Conservation (phyloP, 805 yeast species). For the Ogataea paradorogensis region DNA sequence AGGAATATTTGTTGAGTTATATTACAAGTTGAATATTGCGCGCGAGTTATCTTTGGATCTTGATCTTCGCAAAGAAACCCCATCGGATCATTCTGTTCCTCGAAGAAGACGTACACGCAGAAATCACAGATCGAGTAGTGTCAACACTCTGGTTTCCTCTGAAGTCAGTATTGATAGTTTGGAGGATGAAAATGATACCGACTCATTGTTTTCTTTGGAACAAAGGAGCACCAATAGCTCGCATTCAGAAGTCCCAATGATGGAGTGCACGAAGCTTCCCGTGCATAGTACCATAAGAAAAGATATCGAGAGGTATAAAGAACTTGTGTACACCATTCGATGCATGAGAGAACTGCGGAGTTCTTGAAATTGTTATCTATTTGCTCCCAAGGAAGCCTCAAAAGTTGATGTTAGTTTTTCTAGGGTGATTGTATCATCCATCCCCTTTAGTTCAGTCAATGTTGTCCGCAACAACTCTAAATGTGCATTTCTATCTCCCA, state of each 20-base stretch:
- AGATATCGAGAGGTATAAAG: slow-evolving; percentile 21
- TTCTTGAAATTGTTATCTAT: background rate
- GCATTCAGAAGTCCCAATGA: no score
- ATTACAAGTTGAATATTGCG: slow-evolving; percentile 32
- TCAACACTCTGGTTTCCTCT: slow-evolving; percentile 4
- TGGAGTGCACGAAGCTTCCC: background rate
- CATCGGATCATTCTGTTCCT: slow-evolving; percentile 32
- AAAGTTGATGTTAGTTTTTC: slow-evolving; percentile 11
- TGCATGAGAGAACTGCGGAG: slow-evolving; percentile 27
- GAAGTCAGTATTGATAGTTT: slow-evolving; percentile 4
- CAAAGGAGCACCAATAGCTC: no score
- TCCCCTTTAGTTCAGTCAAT: slow-evolving; percentile 2
- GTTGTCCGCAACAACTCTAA: slow-evolving; percentile 12
- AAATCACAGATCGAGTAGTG: slow-evolving; percentile 8
- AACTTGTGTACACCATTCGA: slow-evolving; percentile 27
- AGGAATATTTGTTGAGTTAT: slow-evolving; percentile 26
- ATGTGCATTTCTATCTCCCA: slow-evolving; percentile 9
- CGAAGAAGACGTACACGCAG: slow-evolving; percentile 20
- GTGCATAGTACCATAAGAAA: slow-evolving; percentile 2
- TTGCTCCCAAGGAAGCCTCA: slow-evolving; percentile 8
- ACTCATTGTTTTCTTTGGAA: slow-evolving; percentile 8
- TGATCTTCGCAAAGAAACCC: slow-evolving; percentile 24
- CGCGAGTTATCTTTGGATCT: slow-evolving; percentile 34
- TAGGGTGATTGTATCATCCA: slow-evolving; percentile 7
- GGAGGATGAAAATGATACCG: slow-evolving; percentile 7